phyloP scores from a whole-genome alignment of 2,329 filamentous ascomycete species.

The Fusarium subtropicale region DNA sequence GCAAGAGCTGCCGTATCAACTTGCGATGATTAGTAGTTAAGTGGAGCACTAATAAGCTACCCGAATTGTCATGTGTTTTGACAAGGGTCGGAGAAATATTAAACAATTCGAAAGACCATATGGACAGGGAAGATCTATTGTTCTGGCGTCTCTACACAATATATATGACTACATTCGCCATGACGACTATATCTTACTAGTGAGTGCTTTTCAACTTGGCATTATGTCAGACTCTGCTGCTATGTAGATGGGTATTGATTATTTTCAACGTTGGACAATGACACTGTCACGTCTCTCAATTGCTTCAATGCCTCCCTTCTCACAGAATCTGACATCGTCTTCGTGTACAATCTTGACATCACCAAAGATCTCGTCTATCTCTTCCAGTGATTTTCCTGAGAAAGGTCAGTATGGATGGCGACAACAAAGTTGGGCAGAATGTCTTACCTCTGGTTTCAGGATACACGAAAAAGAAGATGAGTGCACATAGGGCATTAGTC shows the following conservation, averaged over 20 bases:
- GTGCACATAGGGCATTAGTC: constrained; percentile 53
- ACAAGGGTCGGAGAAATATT: accelerated
- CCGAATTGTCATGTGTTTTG: too few species aligned
- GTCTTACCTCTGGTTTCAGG: constrained; percentile 54
- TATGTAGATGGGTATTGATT: accelerated
- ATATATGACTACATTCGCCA: too few species aligned
- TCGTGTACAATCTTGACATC: constrained; percentile 50
- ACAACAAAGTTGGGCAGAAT: accelerated
- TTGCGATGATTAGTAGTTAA: too few species aligned
- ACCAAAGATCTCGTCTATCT: constrained; percentile 56
- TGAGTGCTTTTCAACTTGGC: too few species aligned
- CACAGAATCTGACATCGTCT: constrained; percentile 39
- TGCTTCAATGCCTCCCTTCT: constrained; percentile 28
- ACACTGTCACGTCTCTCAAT: neutral
- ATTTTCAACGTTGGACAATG: neutral
- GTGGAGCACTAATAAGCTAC: too few species aligned
- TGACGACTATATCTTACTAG: too few species aligned
- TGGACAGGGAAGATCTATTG: too few species aligned
- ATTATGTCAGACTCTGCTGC: too few species aligned
- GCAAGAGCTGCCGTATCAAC: too few species aligned
- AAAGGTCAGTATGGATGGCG: constrained; percentile 2
- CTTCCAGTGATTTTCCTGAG: constrained; percentile 55
- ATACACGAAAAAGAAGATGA: constrained; percentile 53
- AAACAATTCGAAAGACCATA: accelerated
- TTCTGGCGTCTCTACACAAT: too few species aligned